These are phyloP conservation scores for Fusarium subtropicale DNA, from an alignment of 2,329 filamentous ascomycete species.

Conservation along the genomic window DNA sequence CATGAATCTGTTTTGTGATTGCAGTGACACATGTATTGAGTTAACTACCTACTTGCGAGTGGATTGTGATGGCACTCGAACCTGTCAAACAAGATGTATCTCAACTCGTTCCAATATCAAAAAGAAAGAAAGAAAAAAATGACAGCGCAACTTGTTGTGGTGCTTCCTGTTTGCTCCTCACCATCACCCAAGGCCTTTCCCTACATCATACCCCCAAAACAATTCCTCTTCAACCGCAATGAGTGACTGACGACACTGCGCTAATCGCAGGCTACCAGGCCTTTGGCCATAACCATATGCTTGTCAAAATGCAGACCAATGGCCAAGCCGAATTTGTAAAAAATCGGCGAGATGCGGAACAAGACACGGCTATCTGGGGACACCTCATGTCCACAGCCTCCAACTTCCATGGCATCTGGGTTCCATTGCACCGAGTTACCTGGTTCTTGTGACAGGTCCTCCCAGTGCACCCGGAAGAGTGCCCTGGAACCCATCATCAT, in stretches of 20 bases:
- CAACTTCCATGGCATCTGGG: neutral
- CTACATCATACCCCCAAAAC: neutral
- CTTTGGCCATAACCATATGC: conserved; percentile 7
- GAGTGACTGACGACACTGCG: fast-evolving
- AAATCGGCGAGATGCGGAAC: conserved; percentile 7
- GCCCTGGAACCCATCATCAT: conserved; percentile 27
- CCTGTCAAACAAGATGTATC: neutral
- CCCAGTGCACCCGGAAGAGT: neutral
- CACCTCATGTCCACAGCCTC: fast-evolving
- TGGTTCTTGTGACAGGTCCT: fast-evolving
- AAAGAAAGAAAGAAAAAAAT: no score
- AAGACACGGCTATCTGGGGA: neutral
- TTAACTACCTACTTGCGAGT: neutral
- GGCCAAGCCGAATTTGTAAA: neutral
- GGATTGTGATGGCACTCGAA: neutral
- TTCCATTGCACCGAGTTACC: fast-evolving
- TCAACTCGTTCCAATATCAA: neutral
- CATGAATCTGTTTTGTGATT: neutral
- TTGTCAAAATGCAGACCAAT: no score
- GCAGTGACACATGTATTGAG: neutral
- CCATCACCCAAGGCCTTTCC: neutral
- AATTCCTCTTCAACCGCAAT: neutral
- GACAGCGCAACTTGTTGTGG: neutral
- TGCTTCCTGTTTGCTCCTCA: neutral
- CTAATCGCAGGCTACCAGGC: conserved; percentile 31